Percentiles rank a stretch among this genome's conserved stretches.
Evolutionary conservation across 257 asterid genomes (phyloP).

Genomic region (Primulina eburnea): DNA sequence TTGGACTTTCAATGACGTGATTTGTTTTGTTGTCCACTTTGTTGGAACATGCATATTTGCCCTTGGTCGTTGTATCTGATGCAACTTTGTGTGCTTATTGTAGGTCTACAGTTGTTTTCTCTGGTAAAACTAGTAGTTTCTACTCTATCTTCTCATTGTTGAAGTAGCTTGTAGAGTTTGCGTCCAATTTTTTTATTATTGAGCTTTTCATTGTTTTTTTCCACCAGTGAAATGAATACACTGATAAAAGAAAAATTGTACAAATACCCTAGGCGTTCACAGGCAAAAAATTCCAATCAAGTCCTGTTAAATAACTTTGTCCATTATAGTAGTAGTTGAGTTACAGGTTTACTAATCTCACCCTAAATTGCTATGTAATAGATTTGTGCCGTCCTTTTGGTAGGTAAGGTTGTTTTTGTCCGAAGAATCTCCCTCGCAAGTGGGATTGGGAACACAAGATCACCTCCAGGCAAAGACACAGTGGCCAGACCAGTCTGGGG

Average conservation of each 20-base stretch:
- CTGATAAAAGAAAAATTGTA: no score
- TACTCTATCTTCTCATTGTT: constrained; percentile 11
- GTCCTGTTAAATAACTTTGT: background rate
- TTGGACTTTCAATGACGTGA: constrained; percentile 1
- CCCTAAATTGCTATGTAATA: constrained; percentile 2
- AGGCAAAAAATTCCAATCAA: background rate
- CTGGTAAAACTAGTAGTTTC: background rate
- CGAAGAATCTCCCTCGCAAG: constrained; percentile 83
- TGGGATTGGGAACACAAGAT: constrained; percentile 66
- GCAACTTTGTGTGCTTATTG: constrained; percentile 11
- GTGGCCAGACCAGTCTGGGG: constrained; percentile 46
- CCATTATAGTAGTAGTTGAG: constrained; percentile 15
- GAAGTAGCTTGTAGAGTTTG: background rate
- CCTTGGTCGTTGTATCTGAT: background rate
- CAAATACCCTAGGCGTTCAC: background rate
- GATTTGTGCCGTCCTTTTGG: constrained; percentile 28
- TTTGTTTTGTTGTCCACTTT: background rate
- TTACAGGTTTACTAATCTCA: background rate
- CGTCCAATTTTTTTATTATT: constrained; percentile 13
- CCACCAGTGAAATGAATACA: no score
- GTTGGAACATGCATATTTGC: constrained; percentile 5
- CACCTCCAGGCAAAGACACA: constrained; percentile 76
- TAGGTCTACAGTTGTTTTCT: constrained; percentile 5
- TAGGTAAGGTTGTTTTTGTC: constrained; percentile 81
- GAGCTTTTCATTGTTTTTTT: no score